These are phyloP conservation scores for Auricularia cornea DNA, from an alignment of 768 basidiomycete species.

Conservation along the genomic window DNA sequence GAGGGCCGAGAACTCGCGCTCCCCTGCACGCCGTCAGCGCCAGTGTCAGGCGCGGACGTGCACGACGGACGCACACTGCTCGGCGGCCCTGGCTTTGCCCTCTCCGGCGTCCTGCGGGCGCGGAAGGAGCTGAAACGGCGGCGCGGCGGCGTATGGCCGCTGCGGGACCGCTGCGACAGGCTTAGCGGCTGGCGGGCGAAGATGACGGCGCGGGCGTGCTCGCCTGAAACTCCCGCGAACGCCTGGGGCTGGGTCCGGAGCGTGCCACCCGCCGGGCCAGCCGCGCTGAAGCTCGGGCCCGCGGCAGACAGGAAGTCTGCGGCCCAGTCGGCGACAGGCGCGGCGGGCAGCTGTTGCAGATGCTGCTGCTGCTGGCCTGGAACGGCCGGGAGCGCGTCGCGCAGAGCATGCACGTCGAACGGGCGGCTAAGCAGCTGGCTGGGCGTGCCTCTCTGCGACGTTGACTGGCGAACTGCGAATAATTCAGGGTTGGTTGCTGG, in stretches of 20 bases:
- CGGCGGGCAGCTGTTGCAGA: constrained; percentile 33
- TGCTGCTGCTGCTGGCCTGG: constrained; percentile 21
- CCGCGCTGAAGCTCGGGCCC: background rate
- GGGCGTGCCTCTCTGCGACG: too few relatives aligned
- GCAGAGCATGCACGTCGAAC: constrained; percentile 33
- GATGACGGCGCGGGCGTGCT: background rate
- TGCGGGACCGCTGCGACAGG: background rate
- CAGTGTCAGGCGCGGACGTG: constrained; percentile 14
- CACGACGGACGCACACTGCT: background rate
- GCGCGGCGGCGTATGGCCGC: background rate
- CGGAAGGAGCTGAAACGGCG: background rate
- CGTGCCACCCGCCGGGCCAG: background rate
- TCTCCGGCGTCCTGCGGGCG: background rate
- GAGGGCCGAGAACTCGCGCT: constrained; percentile 12
- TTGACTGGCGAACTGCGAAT: too few relatives aligned
- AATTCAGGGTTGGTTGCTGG: too few relatives aligned
- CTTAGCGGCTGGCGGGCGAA: background rate
- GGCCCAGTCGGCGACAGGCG: constrained; percentile 18
- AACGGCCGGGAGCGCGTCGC: constrained; percentile 38
- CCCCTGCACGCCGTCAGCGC: background rate
- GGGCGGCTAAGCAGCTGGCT: background rate
- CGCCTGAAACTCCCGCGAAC: background rate
- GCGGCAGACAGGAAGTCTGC: background rate
- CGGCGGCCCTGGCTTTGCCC: constrained; percentile 5
- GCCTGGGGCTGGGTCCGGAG: background rate